Evolutionary conservation across 257 asterid species (phyloP), one percentile per base, ranked within the genome.

Genomic region (Apocynum venetum): DNA sequence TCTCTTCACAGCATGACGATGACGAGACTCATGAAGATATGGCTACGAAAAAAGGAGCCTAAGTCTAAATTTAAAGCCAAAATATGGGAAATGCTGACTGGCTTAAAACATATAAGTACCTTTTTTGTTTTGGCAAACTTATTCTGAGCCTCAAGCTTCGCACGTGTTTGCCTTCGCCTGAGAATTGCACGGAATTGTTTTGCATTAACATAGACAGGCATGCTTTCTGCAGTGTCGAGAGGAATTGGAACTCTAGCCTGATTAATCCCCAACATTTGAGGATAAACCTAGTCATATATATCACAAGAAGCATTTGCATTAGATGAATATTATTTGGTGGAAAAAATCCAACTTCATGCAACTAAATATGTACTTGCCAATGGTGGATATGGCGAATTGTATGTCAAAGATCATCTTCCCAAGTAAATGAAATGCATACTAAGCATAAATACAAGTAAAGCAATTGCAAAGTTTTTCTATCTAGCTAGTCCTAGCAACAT

Each of bases 111-210:
- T 7, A n/a, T 13, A 17, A 64, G n/a, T 66, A 89, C 97, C 96
- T 91, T 92, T 83, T 87, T 86, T 35, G 92, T 76, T 78, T 80
- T 88, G 59, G 81, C 65, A 71, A 80, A 66, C 85, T 84, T 91
- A 75, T 87, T 91, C 75, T 80, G 92, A 84, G 89, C 92, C 85
- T 87, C 92, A 4, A 91, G 91, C 79, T 87, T 93, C 10, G 97
- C 96, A 52, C 97, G 91, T 14, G 80, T 85, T 81, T 86, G 88
- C 53, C 97, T 86, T 73, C 98, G 92, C 75, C 89, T 91, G 74
- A 93, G 88, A 78, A 93, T 93, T 73, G 96, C 96, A 49, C 81
- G 88, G 84, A 87, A 90, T 72, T 93, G 98, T 79, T 89, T 93
- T 14, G 96, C 93, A 55, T 93, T 93, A 19, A 93, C 97, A 19